Base-by-base conservation (phyloP, 2,329 filamentous ascomycete species). In the Epichloe scottii region DNA sequence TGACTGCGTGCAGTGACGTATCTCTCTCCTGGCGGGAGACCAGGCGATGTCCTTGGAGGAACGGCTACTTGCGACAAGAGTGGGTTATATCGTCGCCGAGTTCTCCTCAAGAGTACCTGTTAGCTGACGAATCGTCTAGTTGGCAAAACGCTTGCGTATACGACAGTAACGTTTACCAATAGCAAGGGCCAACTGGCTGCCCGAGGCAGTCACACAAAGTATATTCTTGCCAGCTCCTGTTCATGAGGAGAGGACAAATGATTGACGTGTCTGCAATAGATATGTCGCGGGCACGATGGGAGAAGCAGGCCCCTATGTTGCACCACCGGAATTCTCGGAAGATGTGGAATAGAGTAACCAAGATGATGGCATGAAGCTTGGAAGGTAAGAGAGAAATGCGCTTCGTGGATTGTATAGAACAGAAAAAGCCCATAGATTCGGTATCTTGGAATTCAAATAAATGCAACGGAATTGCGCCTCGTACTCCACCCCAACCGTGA, bases 121-220 rank as follows among this genome's bases (percentile, higher is more conserved):
- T 6, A 40, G 21, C 55, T 62, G 39, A 60, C 47, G n/a, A 10
- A 21, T 12, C 7, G n/a, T 17, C 12, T 33, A 82, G 79, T 84
- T 56, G 81, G 81, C n/a, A 81, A 77, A 56, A 83, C 76, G 0
- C 63, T 84, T 5, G 81, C 81, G 5, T 84, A 73, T 56, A 84
- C 81, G 0, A 75, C 73, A 0, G 69, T 84, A 15, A 72, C 73
- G 0, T 84, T 84, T 55, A 73, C 66, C 49, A 82, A 84, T 54
- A 66, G 65, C 48, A 75, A 79, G 53, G 79, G 79, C 5, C 73
- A 84, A 42, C 61, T 84, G 4, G 75, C 78, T 11, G 81, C 81
- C 0, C 67, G 81, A 45, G 81, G 81, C 42, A 84, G 79, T 56
- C 81, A 84, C 59, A 84, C 81, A 14, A 84, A 84, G 81, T 82